A percentile compares a stretch with the other conserved stretches of the same genome.
Conservation (phyloP, 169 alveolate species). For the Cyclospora cayetanensis region DNA sequence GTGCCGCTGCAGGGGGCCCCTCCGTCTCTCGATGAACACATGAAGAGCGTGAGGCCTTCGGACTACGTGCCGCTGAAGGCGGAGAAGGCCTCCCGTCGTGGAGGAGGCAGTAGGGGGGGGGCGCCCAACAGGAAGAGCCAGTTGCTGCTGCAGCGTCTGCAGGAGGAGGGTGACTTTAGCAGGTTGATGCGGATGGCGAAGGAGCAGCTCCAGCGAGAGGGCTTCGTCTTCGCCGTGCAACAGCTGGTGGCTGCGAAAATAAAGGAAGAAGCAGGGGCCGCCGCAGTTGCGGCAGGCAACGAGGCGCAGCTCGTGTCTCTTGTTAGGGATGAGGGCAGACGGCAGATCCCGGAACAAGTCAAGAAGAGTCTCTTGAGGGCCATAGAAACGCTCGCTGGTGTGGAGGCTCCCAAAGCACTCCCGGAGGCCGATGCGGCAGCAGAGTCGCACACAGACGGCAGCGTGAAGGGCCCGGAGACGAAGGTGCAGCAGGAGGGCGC, state of each 20-base stretch:
- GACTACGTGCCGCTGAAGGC: not conserved
- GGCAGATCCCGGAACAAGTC: not conserved
- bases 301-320: not conserved
- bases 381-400: not conserved
- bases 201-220: slow-evolving; percentile 12
- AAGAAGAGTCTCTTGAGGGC: not conserved
- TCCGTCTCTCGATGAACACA: not conserved
- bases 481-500: not conserved
- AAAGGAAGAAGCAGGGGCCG: not conserved
- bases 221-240: not conserved
- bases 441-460: not conserved
- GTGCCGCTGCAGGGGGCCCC: not conserved
- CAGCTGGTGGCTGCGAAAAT: not conserved
- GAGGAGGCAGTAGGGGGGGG: not conserved
- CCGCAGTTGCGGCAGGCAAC: not conserved
- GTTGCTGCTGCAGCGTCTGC: not conserved
- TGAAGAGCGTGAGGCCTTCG: not conserved
- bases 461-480: not conserved
- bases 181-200: not conserved
- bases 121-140: no score
- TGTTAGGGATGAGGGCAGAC: not conserved
- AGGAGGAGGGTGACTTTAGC: not conserved
- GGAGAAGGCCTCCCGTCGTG: not conserved
- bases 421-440: not conserved
- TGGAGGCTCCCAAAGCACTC: not conserved